Evolutionary conservation across 2,329 filamentous ascomycete species (phyloP).

Genomic region (Fulvia fulva): DNA sequence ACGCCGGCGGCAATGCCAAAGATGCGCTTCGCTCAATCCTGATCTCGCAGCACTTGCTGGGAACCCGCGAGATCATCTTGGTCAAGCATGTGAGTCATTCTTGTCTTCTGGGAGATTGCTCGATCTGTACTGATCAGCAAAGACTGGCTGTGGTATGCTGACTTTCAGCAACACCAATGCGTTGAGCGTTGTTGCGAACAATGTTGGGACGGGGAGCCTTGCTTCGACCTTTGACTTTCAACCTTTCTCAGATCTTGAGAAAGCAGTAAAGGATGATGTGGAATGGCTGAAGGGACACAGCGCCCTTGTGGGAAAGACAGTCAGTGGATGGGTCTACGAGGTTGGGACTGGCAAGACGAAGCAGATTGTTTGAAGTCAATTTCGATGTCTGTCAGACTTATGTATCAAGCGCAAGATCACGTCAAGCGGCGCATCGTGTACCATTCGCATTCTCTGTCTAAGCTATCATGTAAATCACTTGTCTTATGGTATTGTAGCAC

Average conservation of each 20-base stretch:
- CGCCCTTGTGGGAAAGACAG: constrained; percentile 57
- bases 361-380: constrained; percentile 40
- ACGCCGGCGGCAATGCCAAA: constrained; percentile 50
- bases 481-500: no score
- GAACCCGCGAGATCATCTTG: constrained; percentile 69
- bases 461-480: background rate
- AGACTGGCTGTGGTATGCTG: constrained; percentile 70
- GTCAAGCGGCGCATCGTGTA: background rate
- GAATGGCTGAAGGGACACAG: constrained; percentile 56
- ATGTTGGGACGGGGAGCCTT: constrained; percentile 33
- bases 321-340: constrained; percentile 75
- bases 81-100: constrained; percentile 49
- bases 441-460: background rate
- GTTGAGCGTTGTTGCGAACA: constrained; percentile 53
- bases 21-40: constrained; percentile 71
- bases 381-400: background rate
- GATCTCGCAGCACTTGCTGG: constrained; percentile 75
- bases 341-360: constrained; percentile 66
- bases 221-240: constrained; percentile 51
- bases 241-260: constrained; percentile 60
- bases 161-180: constrained; percentile 61
- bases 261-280: constrained; percentile 65
- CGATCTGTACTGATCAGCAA: background rate
- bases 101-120: background rate
- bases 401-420: background rate